Evolutionary conservation across 331 rosid species (phyloP).

Genomic region (Quercus phellos): DNA sequence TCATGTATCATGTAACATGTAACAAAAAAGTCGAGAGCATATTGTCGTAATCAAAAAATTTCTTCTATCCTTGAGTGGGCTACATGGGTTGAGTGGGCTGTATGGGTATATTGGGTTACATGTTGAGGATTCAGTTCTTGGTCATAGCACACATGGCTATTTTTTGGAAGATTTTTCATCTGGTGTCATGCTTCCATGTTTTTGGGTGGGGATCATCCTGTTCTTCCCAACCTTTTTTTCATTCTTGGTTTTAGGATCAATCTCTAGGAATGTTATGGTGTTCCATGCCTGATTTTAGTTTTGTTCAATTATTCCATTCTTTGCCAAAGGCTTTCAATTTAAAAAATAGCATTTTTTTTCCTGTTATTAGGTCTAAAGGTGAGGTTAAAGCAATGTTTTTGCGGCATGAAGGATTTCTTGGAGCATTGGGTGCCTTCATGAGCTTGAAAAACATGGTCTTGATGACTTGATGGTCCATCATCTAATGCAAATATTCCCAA

Average conservation of each 20-base stretch:
- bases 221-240: no score
- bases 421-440: conserved; percentile 55
- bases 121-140: neutral
- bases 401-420: conserved; percentile 95
- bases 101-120: neutral
- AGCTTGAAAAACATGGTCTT: conserved; percentile 49
- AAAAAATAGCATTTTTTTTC: no score
- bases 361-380: conserved; percentile 78
- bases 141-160: neutral
- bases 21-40: neutral
- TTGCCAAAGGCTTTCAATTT: no score
- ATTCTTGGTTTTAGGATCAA: no score
- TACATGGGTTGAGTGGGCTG: neutral
- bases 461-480: conserved; percentile 46
- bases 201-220: neutral
- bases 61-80: neutral
- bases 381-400: conserved; percentile 91
- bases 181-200: neutral
- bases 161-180: neutral
- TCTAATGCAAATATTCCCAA: conserved; percentile 34
- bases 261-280: no score
- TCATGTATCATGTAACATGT: neutral
- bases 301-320: no score
- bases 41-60: neutral
- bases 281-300: no score